A percentile compares a stretch with the other conserved stretches of the same genome.
phyloP scores from a whole-genome alignment of 768 basidiomycete genomes.

The Trametes villosa region DNA sequence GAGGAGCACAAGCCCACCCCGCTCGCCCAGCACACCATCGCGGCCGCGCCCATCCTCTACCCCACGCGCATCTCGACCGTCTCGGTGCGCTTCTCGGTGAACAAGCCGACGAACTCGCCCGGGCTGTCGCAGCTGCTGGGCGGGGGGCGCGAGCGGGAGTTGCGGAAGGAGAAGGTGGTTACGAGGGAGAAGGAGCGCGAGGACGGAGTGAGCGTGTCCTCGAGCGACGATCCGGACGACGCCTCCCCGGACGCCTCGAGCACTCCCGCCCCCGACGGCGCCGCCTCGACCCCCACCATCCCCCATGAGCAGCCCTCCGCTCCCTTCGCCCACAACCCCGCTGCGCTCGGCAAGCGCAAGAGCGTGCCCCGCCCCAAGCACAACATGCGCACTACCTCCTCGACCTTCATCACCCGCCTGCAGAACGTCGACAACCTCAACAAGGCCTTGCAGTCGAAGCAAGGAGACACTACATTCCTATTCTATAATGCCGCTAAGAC shows the following conservation, averaged over 20 bases:
- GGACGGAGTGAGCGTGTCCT: slow-evolving; percentile 78
- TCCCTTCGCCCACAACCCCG: slow-evolving; percentile 61
- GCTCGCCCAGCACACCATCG: slow-evolving; percentile 43
- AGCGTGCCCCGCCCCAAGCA: slow-evolving; percentile 77
- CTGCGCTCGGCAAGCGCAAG: slow-evolving; percentile 63
- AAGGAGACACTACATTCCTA: slow-evolving; percentile 83
- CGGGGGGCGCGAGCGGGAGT: slow-evolving; percentile 62
- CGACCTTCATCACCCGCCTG: slow-evolving; percentile 88
- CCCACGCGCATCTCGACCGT: slow-evolving; percentile 69
- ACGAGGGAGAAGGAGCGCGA: slow-evolving; percentile 32
- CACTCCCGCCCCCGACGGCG: slow-evolving; percentile 31
- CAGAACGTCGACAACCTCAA: slow-evolving; percentile 80
- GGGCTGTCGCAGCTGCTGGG: slow-evolving; percentile 72
- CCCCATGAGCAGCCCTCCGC: slow-evolving; percentile 53
- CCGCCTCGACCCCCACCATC: slow-evolving; percentile 41
- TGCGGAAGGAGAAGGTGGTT: slow-evolving; percentile 38
- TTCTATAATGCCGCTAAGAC: slow-evolving; percentile 89
- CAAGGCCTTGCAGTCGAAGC: slow-evolving; percentile 72
- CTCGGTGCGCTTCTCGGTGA: slow-evolving; percentile 62
- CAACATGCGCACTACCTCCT: slow-evolving; percentile 88
- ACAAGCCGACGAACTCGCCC: slow-evolving; percentile 57
- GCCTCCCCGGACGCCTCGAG: slow-evolving; percentile 40
- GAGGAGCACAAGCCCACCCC: slow-evolving; percentile 79
- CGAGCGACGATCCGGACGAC: slow-evolving; percentile 79
- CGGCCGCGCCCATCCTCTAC: slow-evolving; percentile 41